A percentile compares a stretch with the other conserved stretches of the same genome.
Conservation (phyloP, 176 grass and related monocot species). For the Triticum timopheevii region DNA sequence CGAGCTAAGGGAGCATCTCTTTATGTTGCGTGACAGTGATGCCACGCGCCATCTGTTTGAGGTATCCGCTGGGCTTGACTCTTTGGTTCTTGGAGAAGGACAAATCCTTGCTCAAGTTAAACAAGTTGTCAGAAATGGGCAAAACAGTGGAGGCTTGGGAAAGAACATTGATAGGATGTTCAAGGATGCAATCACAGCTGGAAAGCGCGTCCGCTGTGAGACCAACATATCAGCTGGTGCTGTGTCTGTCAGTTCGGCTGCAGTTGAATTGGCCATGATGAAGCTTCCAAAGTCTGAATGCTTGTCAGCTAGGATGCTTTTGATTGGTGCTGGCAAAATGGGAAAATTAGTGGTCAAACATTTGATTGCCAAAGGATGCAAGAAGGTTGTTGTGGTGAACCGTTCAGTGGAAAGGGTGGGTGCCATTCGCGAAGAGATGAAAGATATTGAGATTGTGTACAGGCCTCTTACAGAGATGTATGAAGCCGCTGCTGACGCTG, state of each 20-base stretch:
- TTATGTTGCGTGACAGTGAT: conserved; percentile 83
- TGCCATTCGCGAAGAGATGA: conserved; percentile 68
- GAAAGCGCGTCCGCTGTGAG: conserved; percentile 77
- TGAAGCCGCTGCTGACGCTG: conserved; percentile 64
- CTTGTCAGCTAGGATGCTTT: conserved; percentile 67
- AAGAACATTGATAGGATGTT: conserved; percentile 98
- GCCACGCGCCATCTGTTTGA: conserved; percentile 80
- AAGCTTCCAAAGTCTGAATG: conserved; percentile 67
- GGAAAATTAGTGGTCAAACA: conserved; percentile 91
- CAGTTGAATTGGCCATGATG: conserved; percentile 88
- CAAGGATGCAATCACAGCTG: conserved; percentile 93
- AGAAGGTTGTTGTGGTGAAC: conserved; percentile 79
- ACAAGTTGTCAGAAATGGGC: conserved; percentile 81
- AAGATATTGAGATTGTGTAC: conserved; percentile 81
- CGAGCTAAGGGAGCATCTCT: conserved; percentile 79
- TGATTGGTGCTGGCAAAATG: conserved; percentile 90
- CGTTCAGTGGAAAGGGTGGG: conserved; percentile 84
- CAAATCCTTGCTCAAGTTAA: conserved; percentile 92
- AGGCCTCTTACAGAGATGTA: conserved; percentile 73
- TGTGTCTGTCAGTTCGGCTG: conserved; percentile 93
- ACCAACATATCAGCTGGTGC: conserved; percentile 88
- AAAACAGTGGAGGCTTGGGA: conserved; percentile 74
- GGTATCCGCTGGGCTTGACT: conserved; percentile 83
- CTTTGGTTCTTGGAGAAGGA: conserved; percentile 84
- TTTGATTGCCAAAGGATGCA: conserved; percentile 86